These are phyloP conservation scores for Cryptosporidium meleagridis DNA, from an alignment of 169 alveolate species.

Conservation along the genomic window DNA sequence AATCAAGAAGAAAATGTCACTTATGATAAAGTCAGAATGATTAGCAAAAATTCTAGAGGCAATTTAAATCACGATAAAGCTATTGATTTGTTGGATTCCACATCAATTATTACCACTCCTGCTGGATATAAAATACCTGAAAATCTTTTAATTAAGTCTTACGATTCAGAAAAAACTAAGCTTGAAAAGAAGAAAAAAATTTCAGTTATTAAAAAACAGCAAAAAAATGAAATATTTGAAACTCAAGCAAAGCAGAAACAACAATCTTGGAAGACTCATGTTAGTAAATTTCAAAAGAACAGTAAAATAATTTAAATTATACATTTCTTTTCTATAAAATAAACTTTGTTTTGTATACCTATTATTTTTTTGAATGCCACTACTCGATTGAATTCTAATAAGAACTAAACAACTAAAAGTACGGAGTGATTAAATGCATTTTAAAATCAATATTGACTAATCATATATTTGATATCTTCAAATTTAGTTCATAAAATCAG, in stretches of 20 bases:
- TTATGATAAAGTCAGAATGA: slow-evolving; percentile 24
- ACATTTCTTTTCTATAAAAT: too few relatives aligned
- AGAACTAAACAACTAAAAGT: too few relatives aligned
- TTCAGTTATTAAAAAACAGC: slow-evolving; percentile 65
- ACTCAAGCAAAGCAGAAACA: slow-evolving; percentile 30
- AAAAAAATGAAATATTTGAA: slow-evolving; percentile 25
- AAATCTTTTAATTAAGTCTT: slow-evolving; percentile 18
- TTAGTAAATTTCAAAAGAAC: slow-evolving; percentile 4
- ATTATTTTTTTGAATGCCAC: background rate
- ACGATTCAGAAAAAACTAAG: slow-evolving; percentile 26
- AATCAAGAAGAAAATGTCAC: slow-evolving; percentile 40
- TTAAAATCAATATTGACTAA: too few relatives aligned
- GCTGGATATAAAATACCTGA: slow-evolving; percentile 61
- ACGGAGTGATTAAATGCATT: background rate
- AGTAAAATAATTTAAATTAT: background rate
- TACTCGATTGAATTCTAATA: too few relatives aligned
- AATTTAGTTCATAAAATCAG: too few relatives aligned
- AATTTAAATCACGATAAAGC: background rate
- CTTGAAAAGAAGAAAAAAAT: slow-evolving; percentile 36
- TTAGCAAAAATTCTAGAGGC: background rate
- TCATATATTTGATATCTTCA: too few relatives aligned
- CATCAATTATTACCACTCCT: slow-evolving; percentile 43
- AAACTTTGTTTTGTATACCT: too few relatives aligned
- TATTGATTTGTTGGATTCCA: background rate
- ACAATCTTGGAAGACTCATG: slow-evolving; percentile 45